These are phyloP conservation scores for Epichloe sibirici DNA, from an alignment of 2,329 filamentous ascomycete genomes.

Conservation along the genomic window DNA sequence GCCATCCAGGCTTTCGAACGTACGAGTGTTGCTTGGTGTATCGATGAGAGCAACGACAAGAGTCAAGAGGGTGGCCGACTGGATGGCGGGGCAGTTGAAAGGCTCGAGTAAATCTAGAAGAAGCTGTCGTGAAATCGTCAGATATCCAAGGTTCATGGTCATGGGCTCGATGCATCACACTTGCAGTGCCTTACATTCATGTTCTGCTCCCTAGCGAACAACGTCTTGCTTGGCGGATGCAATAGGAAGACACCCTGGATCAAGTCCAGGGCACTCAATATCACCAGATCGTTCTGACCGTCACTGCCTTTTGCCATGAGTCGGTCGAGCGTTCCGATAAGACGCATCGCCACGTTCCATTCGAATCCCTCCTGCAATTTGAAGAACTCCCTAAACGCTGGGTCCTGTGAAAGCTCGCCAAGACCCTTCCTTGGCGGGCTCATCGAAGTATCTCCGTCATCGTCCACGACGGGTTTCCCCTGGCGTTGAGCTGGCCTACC, in stretches of 20 bases:
- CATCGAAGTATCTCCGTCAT: slow-evolving; percentile 10
- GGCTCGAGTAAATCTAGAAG: slow-evolving; percentile 90
- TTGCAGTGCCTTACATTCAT: slow-evolving; percentile 57
- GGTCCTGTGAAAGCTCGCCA: slow-evolving; percentile 62
- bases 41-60: slow-evolving; percentile 83
- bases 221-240: slow-evolving; percentile 75
- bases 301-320: slow-evolving; percentile 73
- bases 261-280: slow-evolving; percentile 76
- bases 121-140: slow-evolving; percentile 36
- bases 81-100: slow-evolving; percentile 81
- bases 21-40: slow-evolving; percentile 75
- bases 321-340: slow-evolving; percentile 76
- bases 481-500: slow-evolving; percentile 4
- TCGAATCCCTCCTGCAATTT: slow-evolving; percentile 94
- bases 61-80: slow-evolving; percentile 79
- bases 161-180: neutral
- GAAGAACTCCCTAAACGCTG: slow-evolving; percentile 91
- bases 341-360: slow-evolving; percentile 85
- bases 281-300: slow-evolving; percentile 76
- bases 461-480: neutral
- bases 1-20: slow-evolving; percentile 85
- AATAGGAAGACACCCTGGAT: slow-evolving; percentile 81
- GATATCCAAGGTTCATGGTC: neutral
- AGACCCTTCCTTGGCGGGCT: slow-evolving; percentile 47
- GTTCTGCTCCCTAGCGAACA: slow-evolving; percentile 81